A percentile compares a stretch with the other conserved stretches of the same genome.
These are phyloP conservation scores for Withania somnifera DNA, from an alignment of 305 asterid genomes.

Conservation along the genomic window DNA sequence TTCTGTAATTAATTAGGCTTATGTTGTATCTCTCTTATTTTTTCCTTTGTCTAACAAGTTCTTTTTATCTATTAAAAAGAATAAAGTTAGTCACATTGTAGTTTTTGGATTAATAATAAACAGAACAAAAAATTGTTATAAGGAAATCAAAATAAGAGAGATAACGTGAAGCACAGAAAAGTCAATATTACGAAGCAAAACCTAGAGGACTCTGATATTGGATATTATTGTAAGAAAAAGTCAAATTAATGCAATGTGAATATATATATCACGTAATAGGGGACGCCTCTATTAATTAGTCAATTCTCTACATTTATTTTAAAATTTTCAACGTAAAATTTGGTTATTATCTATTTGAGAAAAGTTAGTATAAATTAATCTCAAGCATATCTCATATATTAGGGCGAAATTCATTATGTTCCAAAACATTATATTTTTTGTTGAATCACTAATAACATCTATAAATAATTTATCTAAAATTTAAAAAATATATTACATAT, in stretches of 20 bases:
- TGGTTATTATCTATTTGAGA: neutral
- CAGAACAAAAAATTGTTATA: too few species aligned
- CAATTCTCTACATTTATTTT: neutral
- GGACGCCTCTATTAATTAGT: neutral
- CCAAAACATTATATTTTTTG: neutral
- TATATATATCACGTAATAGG: neutral
- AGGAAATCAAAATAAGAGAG: too few species aligned
- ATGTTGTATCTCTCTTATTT: too few species aligned
- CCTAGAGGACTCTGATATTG: too few species aligned
- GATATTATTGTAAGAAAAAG: neutral
- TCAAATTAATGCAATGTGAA: neutral
- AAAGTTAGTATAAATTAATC: neutral
- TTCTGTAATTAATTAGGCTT: too few species aligned
- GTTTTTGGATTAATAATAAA: too few species aligned
- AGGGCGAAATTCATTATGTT: neutral
- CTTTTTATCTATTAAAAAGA: too few species aligned
- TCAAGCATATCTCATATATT: neutral
- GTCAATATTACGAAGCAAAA: too few species aligned
- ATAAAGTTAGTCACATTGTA: too few species aligned
- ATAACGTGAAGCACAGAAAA: too few species aligned
- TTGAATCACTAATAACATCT: neutral
- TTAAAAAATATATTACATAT: neutral
- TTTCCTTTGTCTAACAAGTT: too few species aligned
- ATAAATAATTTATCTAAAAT: neutral
- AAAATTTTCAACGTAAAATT: neutral